Evolutionary conservation across 2,329 filamentous ascomycete genomes (phyloP).

Genomic region (Dactylellina leptospora): DNA sequence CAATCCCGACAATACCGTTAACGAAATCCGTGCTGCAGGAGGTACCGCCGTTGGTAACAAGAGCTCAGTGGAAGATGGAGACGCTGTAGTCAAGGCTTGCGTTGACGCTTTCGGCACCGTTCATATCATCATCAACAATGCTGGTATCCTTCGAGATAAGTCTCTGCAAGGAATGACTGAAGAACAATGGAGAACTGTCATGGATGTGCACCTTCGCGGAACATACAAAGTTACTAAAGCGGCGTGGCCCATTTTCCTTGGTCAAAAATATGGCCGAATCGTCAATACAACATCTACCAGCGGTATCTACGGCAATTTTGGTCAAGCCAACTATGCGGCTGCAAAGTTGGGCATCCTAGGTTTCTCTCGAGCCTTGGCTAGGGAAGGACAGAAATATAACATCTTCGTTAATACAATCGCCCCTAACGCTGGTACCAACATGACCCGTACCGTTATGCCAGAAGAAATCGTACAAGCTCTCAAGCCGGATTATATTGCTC

Average conservation of each 20-base stretch:
- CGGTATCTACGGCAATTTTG: slow-evolving; percentile 99
- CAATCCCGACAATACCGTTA: slow-evolving; percentile 87
- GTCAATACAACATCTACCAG: slow-evolving; percentile 97
- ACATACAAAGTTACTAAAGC: slow-evolving; percentile 98
- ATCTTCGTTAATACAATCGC: slow-evolving; percentile 98
- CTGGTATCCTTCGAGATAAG: slow-evolving; percentile 96
- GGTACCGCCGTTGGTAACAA: slow-evolving; percentile 93
- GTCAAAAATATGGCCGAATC: slow-evolving; percentile 97
- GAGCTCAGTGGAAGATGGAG: slow-evolving; percentile 90
- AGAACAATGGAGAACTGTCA: slow-evolving; percentile 86
- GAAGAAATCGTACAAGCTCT: slow-evolving; percentile 98
- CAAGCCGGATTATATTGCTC: slow-evolving; percentile 98
- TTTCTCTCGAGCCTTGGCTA: slow-evolving; percentile 88
- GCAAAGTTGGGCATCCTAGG: slow-evolving; percentile 93
- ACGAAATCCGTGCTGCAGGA: slow-evolving; percentile 88
- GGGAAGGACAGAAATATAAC: slow-evolving; percentile 96
- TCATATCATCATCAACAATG: slow-evolving; percentile 97
- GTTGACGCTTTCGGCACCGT: slow-evolving; percentile 93
- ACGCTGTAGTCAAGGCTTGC: slow-evolving; percentile 86
- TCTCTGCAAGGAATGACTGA: slow-evolving; percentile 98
- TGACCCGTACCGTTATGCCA: slow-evolving; percentile 93
- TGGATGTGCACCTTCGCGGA: slow-evolving; percentile 90
- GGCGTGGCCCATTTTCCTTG: slow-evolving; percentile 95
- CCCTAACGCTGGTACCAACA: slow-evolving; percentile 92
- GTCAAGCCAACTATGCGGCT: slow-evolving; percentile 95